These are phyloP conservation scores for Geranomyces michiganensis DNA, from an alignment of 192 early-diverging fungal species.

Conservation along the genomic window DNA sequence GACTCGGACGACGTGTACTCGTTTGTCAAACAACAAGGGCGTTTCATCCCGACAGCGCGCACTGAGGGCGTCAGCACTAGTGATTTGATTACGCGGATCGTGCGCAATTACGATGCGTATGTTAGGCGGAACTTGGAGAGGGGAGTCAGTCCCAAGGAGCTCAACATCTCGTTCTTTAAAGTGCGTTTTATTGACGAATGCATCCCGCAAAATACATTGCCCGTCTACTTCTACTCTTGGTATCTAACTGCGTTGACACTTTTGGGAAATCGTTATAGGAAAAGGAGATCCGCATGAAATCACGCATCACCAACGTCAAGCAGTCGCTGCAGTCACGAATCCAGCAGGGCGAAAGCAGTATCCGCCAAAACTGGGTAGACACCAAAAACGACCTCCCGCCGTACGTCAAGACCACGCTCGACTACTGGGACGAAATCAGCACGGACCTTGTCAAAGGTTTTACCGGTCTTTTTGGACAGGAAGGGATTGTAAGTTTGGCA, in stretches of 20 bases:
- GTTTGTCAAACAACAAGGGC: constrained; percentile 87
- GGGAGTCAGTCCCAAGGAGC: constrained; percentile 33
- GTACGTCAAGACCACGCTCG: constrained; percentile 16
- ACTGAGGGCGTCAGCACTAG: constrained; percentile 91
- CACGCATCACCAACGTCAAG: constrained; percentile 26
- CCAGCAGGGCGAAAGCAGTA: constrained; percentile 24
- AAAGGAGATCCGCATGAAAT: constrained; percentile 34
- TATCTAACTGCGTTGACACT: neutral
- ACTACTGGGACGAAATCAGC: constrained; percentile 34
- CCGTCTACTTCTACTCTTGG: neutral
- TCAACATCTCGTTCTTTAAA: constrained; percentile 36
- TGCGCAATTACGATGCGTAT: constrained; percentile 38
- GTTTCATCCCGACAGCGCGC: constrained; percentile 87
- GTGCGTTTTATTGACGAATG: neutral
- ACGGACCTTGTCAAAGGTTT: constrained; percentile 28
- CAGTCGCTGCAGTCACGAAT: constrained; percentile 19
- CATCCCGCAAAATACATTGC: no score
- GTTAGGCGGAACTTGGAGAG: constrained; percentile 38
- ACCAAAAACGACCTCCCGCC: constrained; percentile 30
- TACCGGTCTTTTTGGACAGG: constrained; percentile 30
- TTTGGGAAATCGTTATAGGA: constrained; percentile 10
- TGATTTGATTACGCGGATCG: constrained; percentile 88
- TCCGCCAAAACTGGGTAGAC: constrained; percentile 28
- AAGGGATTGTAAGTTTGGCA: constrained; percentile 17
- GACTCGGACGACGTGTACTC: constrained; percentile 92